These are phyloP conservation scores for Aciculosporium take DNA, from an alignment of 2,329 filamentous ascomycete species.

Conservation along the genomic window DNA sequence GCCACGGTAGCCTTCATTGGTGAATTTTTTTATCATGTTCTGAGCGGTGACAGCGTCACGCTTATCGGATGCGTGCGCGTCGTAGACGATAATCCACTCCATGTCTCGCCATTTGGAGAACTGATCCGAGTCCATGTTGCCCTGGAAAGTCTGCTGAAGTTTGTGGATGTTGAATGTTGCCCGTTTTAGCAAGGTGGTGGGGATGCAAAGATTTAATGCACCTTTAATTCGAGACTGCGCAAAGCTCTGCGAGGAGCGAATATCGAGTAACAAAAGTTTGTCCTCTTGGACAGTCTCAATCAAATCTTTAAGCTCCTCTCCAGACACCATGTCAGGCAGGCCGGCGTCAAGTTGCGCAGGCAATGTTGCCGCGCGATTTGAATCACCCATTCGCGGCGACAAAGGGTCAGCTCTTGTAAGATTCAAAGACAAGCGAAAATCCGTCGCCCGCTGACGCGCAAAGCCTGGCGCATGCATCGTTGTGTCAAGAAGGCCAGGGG, in stretches of 20 bases:
- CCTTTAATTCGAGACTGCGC: slow-evolving; percentile 57
- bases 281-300: slow-evolving; percentile 27
- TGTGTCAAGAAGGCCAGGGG: slow-evolving; percentile 19
- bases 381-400: slow-evolving; percentile 12
- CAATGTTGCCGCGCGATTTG: slow-evolving; percentile 33
- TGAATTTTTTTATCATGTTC: slow-evolving; percentile 90
- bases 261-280: slow-evolving; percentile 59
- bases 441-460: slow-evolving; percentile 33
- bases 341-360: slow-evolving; percentile 33
- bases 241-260: slow-evolving; percentile 77
- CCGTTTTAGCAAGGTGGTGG: slow-evolving; percentile 82
- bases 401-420: slow-evolving; percentile 30
- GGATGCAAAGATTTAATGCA: slow-evolving; percentile 88
- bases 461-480: slow-evolving; percentile 14
- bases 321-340: slow-evolving; percentile 37
- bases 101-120: slow-evolving; percentile 67
- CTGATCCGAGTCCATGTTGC: slow-evolving; percentile 49
- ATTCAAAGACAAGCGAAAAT: slow-evolving; percentile 41
- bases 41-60: slow-evolving; percentile 69
- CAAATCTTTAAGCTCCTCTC: slow-evolving; percentile 40
- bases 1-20: slow-evolving; percentile 66
- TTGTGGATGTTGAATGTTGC: slow-evolving; percentile 83
- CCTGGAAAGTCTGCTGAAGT: slow-evolving; percentile 72
- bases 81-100: slow-evolving; percentile 75
- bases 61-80: slow-evolving; percentile 58